phyloP scores from a whole-genome alignment of 2,329 filamentous ascomycete species.

The Aureobasidium pullulans region DNA sequence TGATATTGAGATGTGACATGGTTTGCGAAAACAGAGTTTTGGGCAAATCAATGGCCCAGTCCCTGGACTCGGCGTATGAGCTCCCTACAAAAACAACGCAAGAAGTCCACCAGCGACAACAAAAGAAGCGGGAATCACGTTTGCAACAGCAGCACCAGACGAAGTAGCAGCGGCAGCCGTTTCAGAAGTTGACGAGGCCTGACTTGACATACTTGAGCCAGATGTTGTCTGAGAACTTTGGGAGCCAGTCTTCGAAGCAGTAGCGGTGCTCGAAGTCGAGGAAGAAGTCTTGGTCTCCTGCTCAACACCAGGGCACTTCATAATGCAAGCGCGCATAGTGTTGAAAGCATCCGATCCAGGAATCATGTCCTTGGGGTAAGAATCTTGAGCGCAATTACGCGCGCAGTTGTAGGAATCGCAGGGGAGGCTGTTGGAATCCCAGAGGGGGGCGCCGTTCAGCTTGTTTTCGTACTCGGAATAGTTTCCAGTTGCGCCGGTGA shows the following conservation, averaged over 20 bases:
- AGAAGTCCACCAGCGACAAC: background rate
- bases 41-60: no score
- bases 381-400: conserved; percentile 22
- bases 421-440: conserved; percentile 23
- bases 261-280: background rate
- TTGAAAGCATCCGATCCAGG: conserved; percentile 19
- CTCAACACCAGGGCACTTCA: conserved; percentile 23
- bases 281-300: conserved; percentile 14
- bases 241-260: background rate
- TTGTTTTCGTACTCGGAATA: conserved; percentile 22
- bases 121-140: background rate
- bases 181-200: background rate
- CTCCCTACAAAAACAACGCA: background rate
- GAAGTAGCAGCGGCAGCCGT: conserved; percentile 1
- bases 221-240: no score
- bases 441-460: conserved; percentile 25
- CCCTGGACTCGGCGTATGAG: no score
- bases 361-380: conserved; percentile 23
- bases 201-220: no score
- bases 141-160: background rate
- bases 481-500: conserved; percentile 22
- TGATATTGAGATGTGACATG: no score
- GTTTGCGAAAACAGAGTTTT: no score
- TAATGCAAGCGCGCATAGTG: conserved; percentile 24
- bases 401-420: conserved; percentile 24